These are phyloP conservation scores for Cicer judaicum DNA, from an alignment of 306 rosid species.

Conservation along the genomic window DNA sequence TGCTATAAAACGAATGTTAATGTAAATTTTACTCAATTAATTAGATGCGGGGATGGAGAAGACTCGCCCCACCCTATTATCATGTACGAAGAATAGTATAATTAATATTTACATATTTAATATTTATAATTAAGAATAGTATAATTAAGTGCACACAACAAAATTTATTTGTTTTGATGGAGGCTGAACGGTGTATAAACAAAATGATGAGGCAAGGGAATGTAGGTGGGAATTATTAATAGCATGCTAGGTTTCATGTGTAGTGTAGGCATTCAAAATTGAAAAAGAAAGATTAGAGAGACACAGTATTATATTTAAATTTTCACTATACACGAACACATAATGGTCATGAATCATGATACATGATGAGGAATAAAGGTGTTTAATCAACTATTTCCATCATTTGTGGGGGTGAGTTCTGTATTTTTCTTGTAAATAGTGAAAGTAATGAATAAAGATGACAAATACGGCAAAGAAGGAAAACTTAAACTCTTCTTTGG, in stretches of 20 bases:
- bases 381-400: slow-evolving; percentile 37
- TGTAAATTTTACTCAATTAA: too few relatives aligned
- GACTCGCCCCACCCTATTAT: too few relatives aligned
- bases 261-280: not conserved
- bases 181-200: not conserved
- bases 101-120: too few relatives aligned
- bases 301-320: not conserved
- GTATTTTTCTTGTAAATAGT: slow-evolving; percentile 47
- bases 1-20: too few relatives aligned
- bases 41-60: too few relatives aligned
- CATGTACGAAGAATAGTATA: too few relatives aligned
- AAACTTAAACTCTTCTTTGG: slow-evolving; percentile 44
- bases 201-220: slow-evolving; percentile 11
- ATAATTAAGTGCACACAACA: too few relatives aligned
- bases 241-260: not conserved
- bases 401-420: slow-evolving; percentile 56
- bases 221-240: slow-evolving; percentile 1
- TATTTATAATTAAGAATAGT: too few relatives aligned
- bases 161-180: too few relatives aligned
- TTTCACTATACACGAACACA: too few relatives aligned
- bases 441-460: slow-evolving; percentile 55
- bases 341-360: too few relatives aligned
- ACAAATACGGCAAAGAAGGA: slow-evolving; percentile 23
- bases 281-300: too few relatives aligned
- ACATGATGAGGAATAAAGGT: slow-evolving; percentile 1